Conservation (phyloP, 179 eudicot species). For the Nepenthes alata region DNA sequence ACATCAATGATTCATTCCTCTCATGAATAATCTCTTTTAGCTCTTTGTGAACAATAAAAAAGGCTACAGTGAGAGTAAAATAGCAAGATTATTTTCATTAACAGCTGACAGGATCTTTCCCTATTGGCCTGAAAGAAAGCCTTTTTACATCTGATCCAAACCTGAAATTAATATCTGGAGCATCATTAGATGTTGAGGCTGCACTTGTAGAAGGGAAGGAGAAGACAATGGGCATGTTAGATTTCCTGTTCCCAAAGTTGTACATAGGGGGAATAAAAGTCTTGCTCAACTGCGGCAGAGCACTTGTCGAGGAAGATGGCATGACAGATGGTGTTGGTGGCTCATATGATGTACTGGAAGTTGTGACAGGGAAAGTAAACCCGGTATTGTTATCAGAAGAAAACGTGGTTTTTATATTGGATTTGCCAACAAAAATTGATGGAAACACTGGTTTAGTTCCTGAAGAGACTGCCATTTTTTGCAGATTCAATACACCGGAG, state of each 20-base stretch:
- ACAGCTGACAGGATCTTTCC: slow-evolving; percentile 38
- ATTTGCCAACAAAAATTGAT: slow-evolving; percentile 38
- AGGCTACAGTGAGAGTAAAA: background rate
- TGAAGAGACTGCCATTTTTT: slow-evolving; percentile 23
- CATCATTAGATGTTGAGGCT: slow-evolving; percentile 13
- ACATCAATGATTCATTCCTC: too few species aligned
- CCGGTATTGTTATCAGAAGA: slow-evolving; percentile 31
- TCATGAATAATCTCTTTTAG: background rate
- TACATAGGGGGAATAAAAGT: slow-evolving; percentile 16
- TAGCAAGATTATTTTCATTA: slow-evolving; percentile 6
- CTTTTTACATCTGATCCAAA: slow-evolving; percentile 53
- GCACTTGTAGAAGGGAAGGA: slow-evolving; percentile 41
- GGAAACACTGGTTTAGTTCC: slow-evolving; percentile 35
- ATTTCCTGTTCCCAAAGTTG: slow-evolving; percentile 34
- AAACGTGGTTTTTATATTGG: slow-evolving; percentile 18
- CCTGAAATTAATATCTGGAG: slow-evolving; percentile 37
- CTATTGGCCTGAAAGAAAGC: slow-evolving; percentile 45
- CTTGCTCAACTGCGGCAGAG: slow-evolving; percentile 8
- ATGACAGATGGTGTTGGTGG: slow-evolving; percentile 83
- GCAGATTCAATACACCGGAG: slow-evolving; percentile 17
- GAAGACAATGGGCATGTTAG: slow-evolving; percentile 39
- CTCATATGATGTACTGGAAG: slow-evolving; percentile 38
- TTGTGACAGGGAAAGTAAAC: slow-evolving; percentile 53
- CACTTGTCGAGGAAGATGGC: slow-evolving; percentile 38
- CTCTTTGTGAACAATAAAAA: background rate